Percentiles rank a stretch among this genome's conserved stretches.
These are phyloP conservation scores for Atalantia buxifolia DNA, from an alignment of 345 rosid genomes.

Conservation along the genomic window DNA sequence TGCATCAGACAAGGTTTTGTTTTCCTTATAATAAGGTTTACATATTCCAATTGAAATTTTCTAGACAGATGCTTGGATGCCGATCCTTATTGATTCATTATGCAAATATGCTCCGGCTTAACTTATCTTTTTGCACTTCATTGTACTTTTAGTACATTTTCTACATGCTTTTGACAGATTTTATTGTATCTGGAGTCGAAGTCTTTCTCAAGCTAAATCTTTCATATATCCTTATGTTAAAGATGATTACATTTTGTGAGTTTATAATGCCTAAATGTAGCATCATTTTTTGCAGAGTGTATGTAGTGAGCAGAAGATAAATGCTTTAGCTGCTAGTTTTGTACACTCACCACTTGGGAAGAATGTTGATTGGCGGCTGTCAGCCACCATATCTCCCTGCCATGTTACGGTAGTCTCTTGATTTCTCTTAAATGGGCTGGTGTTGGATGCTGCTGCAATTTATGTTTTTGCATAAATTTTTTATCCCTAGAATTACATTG, in stretches of 20 bases:
- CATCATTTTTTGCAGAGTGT: conserved; percentile 69
- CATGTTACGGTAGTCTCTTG: conserved; percentile 81
- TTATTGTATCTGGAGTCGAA: not conserved
- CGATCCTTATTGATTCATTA: not conserved
- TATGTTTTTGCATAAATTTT: not conserved
- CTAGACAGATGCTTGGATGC: not conserved
- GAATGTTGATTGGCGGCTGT: conserved; percentile 90
- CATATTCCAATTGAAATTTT: not conserved
- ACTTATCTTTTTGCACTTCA: not conserved
- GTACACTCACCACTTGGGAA: conserved; percentile 81
- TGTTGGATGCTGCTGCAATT: not conserved
- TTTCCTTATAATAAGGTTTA: not conserved
- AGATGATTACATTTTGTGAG: not conserved
- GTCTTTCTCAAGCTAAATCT: not conserved
- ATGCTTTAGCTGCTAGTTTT: conserved; percentile 91
- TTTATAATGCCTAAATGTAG: conserved; percentile 5
- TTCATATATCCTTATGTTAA: too few species aligned
- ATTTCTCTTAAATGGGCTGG: not conserved
- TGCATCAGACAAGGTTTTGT: not conserved
- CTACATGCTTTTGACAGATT: not conserved
- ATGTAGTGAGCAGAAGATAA: conserved; percentile 80
- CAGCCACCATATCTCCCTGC: conserved; percentile 95
- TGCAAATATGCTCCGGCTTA: not conserved
- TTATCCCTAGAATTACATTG: not conserved
- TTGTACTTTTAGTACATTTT: not conserved